Base-by-base conservation (phyloP, 192 early-diverging fungal genomes). In the Dissophora ornata region DNA sequence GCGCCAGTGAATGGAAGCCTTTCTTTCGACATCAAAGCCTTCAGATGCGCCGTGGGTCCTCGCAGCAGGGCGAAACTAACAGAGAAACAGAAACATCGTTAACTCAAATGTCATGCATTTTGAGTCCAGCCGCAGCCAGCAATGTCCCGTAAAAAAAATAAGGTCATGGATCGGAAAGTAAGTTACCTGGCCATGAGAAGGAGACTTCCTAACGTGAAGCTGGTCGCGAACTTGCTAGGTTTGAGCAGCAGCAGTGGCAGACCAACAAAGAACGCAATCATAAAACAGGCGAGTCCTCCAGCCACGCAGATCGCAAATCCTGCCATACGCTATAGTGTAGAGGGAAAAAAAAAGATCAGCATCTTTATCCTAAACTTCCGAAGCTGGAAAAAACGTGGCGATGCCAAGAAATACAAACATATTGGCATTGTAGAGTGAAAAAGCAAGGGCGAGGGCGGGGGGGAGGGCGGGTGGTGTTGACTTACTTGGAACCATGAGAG, bases 41-140 rank as follows among this genome's bases (percentile, higher is more conserved):
- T 83, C 34, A 94, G 53, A 70, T 96, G 94, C 9, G 94, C 88
- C 33, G 84, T 81, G 21, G 93, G 95, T 6, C 96, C 96, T 45
- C 88, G 82, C 49, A 97, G 75, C 57, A 97, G 61, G 6, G 95
- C 92, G 53, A 97, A 83, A 80, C 90, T 91, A 68, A 50, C n/a
- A n/a, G n/a, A n/a, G n/a, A n/a, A n/a, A n/a, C n/a, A n/a, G n/a
- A n/a, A n/a, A n/a, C n/a, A n/a, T n/a, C n/a, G n/a, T n/a, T n/a
- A n/a, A n/a, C n/a, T n/a, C n/a, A n/a, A n/a, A n/a, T n/a, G n/a
- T n/a, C n/a, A n/a, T n/a, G n/a, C n/a, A n/a, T n/a, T n/a, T n/a
- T n/a, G n/a, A n/a, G n/a, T n/a, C n/a, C n/a, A n/a, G n/a, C n/a
- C n/a, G n/a, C n/a, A n/a, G n/a, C n/a, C n/a, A n/a, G n/a, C n/a